Evolutionary conservation across 352 stramenopile genomes (phyloP), one percentile per base, ranked within the genome.

Genomic region (Globisporangium uncinulatum): DNA sequence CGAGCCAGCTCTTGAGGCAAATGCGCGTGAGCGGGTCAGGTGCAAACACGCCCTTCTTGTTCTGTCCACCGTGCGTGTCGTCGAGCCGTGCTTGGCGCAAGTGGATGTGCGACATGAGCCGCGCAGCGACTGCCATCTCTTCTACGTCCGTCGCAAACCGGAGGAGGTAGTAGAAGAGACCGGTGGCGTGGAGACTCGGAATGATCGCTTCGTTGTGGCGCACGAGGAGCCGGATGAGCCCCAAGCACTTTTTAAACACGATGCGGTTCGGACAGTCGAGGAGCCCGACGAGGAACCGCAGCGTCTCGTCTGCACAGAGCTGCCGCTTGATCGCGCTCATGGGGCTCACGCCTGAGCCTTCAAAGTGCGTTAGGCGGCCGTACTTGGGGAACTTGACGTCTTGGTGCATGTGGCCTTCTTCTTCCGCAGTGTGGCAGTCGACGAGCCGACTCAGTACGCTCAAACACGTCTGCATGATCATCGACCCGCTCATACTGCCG

Each of bases 381-480:
- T 91, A 89, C 42, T 91, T 90, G 4, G 83, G 83, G 37, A 89
- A 91, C 42, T 76, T 79, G 34, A 87, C 61, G 54, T 93, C 83
- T 57, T 93, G 83, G 36, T 83, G 70, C 61, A 91, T 83, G 44
- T 83, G 76, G 4, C 80, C 83, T 75, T 94, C 85, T 49, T 92
- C 80, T 57, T 89, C 79, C 5, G 82, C 73, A 17, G 85, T 93
- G 47, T 93, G 82, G 50, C 83, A 92, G 62, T 94, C 83, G 34
- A 94, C 83, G 10, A 94, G 70, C 20, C 83, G 75, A 57, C 80
- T 91, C 19, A 94, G 65, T 6, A 94, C 79, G 56, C 83, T 89
- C 54, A 94, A 69, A 44, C 85, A 94, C 6, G 85, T 92, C 55
- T 94, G 85, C 73, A 92, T 83, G 61, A 94, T 94, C 83, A 92